Percentiles rank a stretch among this genome's conserved stretches.
These are phyloP conservation scores for Leptoxyphium fumago DNA, from an alignment of 2,329 filamentous ascomycete species.

Conservation along the genomic window DNA sequence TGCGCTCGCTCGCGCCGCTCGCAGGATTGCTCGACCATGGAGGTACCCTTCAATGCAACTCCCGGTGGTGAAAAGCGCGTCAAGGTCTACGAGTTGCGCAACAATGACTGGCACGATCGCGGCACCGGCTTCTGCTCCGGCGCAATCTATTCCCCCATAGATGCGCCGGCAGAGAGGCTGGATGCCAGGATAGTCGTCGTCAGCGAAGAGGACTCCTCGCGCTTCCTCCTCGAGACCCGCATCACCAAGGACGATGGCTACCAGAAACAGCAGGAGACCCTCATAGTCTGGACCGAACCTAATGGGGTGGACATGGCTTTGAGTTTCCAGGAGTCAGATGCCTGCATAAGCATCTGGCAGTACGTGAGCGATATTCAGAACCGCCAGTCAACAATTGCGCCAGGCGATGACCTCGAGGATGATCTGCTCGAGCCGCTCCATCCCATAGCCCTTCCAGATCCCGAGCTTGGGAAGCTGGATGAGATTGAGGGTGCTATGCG, in stretches of 20 bases:
- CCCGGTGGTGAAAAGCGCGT: slow-evolving; percentile 51
- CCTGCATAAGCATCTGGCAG: slow-evolving; percentile 87
- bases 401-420: slow-evolving; percentile 79
- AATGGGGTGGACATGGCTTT: slow-evolving; percentile 92
- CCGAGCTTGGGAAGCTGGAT: slow-evolving; percentile 65
- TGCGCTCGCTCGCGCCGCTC: neutral
- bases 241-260: slow-evolving; percentile 92
- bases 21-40: neutral
- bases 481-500: slow-evolving; percentile 81
- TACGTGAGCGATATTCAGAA: slow-evolving; percentile 81
- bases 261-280: slow-evolving; percentile 96
- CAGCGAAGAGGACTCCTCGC: slow-evolving; percentile 79
- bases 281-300: slow-evolving; percentile 95
- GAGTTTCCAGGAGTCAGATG: slow-evolving; percentile 94
- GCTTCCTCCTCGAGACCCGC: slow-evolving; percentile 72
- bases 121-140: slow-evolving; percentile 92
- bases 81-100: slow-evolving; percentile 96
- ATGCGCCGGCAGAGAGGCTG: slow-evolving; percentile 38
- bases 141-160: slow-evolving; percentile 41
- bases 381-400: slow-evolving; percentile 40
- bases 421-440: slow-evolving; percentile 64
- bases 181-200: slow-evolving; percentile 81
- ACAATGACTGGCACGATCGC: slow-evolving; percentile 98
- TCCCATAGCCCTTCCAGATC: slow-evolving; percentile 58
- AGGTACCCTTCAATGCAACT: slow-evolving; percentile 16